Evolutionary conservation across 2,329 filamentous ascomycete species (phyloP), one percentile per base, ranked within the genome.

Genomic region (Xylariales sp.): DNA sequence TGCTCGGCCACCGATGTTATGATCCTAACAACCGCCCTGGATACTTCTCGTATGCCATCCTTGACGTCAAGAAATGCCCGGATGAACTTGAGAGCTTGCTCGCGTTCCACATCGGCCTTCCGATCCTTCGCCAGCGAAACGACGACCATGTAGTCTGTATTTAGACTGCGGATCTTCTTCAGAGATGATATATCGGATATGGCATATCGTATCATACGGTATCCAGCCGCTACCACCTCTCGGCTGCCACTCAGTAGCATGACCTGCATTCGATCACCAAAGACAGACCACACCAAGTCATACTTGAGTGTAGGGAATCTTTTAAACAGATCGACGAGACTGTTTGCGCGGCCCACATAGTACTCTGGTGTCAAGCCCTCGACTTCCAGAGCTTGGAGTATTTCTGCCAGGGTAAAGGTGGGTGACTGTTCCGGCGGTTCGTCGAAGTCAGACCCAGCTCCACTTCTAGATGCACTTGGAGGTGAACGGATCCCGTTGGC

Each of bases 41-140:
- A 94, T 25, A 98, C 77, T 60, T 98, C 91, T 48, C 80, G 77
- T 7, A 94, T 83, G 9, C 93, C 93, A 48, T 89, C 88, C 58
- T 96, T 96, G 49, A 97, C 88, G 58, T 98, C 93, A 3, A 98
- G 70, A 56, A 98, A 98, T 8, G 90, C 88, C 45, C 93, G 81
- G 19, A 97, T 84, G 60, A 98, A 96, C 61, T 98, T 98, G 54
- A 98, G 71, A 10, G 93, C 93, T 64, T 98, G 93, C 62, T 98
- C 93, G 40, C 94, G 80, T 67, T 98, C 93, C 14, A 98, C 87
- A 52, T 91, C 90, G n/a, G 91, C 88, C 62, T 96, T 97, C 57
- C 86, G 85, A 61, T 97, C 93, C 60, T 97, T 97, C 50, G 94
- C 88, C 24, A 98, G 70, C 1, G 93, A 97, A 46, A 91, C 73